Evolutionary conservation across 2,329 filamentous ascomycete species (phyloP).

Genomic region (Nigrospora oryzae): DNA sequence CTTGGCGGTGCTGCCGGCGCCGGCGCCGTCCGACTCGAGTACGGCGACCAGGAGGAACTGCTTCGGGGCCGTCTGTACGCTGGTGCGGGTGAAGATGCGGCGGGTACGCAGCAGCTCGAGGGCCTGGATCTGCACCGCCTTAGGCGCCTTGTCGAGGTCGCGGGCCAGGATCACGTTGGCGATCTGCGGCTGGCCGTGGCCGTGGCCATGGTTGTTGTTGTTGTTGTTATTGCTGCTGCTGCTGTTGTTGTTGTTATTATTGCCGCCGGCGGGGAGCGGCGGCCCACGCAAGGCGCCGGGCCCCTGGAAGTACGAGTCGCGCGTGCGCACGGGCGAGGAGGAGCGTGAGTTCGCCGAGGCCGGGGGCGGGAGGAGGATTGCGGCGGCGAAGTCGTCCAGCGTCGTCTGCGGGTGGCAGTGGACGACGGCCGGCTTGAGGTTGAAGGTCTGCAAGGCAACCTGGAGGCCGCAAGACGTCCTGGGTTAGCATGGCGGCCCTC

Average conservation of each 20-base stretch:
- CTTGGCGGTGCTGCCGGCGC: slow-evolving; percentile 34
- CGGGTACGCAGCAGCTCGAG: slow-evolving; percentile 71
- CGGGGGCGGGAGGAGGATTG: slow-evolving; percentile 40
- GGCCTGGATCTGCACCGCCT: slow-evolving; percentile 74
- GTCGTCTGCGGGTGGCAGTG: slow-evolving; percentile 67
- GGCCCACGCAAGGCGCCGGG: slow-evolving; percentile 1
- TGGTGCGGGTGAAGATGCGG: slow-evolving; percentile 67
- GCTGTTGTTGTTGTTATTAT: slow-evolving; percentile 2
- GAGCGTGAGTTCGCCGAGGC: slow-evolving; percentile 13
- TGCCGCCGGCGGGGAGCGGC: slow-evolving; percentile 6
- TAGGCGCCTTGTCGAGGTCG: slow-evolving; percentile 66
- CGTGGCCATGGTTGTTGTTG: background rate
- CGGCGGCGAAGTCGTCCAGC: slow-evolving; percentile 70
- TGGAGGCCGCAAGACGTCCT: slow-evolving; percentile 27
- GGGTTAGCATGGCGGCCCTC: too few species aligned
- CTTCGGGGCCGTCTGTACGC: slow-evolving; percentile 65
- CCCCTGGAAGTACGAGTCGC: background rate
- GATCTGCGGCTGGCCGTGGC: slow-evolving; percentile 31
- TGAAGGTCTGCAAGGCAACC: slow-evolving; percentile 65
- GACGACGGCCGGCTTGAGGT: slow-evolving; percentile 60
- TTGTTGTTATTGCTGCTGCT: slow-evolving; percentile 4
- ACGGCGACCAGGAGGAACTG: slow-evolving; percentile 75
- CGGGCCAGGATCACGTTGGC: slow-evolving; percentile 78
- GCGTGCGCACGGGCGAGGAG: slow-evolving; percentile 14
- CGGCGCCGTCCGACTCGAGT: slow-evolving; percentile 33